These are phyloP conservation scores for Agrocybe pediades DNA, from an alignment of 768 basidiomycete species.

Conservation along the genomic window DNA sequence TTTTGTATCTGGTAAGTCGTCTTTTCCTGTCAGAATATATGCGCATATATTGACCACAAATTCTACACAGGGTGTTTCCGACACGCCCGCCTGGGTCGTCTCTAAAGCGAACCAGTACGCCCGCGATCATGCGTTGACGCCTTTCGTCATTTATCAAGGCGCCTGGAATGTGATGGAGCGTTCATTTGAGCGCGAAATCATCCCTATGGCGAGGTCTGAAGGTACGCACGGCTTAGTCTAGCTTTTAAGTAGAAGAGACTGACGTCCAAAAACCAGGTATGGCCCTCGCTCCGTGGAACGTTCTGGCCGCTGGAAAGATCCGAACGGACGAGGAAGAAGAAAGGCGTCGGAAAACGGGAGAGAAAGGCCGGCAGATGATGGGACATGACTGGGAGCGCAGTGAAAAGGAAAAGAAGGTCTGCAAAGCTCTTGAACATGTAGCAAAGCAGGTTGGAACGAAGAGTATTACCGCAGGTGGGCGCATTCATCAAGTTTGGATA, in stretches of 20 bases:
- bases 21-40: not conserved
- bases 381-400: conserved; percentile 44
- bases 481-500: too few relatives aligned
- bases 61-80: conserved; percentile 34
- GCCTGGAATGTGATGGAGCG: conserved; percentile 43
- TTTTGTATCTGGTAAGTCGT: conserved; percentile 41
- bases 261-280: too few relatives aligned
- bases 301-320: conserved; percentile 44
- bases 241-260: too few relatives aligned
- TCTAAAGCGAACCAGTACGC: conserved; percentile 51
- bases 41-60: not conserved
- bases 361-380: conserved; percentile 38
- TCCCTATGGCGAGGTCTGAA: conserved; percentile 44
- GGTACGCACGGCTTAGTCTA: too few relatives aligned
- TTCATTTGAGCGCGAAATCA: conserved; percentile 55
- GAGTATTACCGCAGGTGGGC: conserved; percentile 46
- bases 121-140: conserved; percentile 45
- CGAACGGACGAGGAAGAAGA: conserved; percentile 51
- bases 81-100: conserved; percentile 52
- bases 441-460: conserved; percentile 51
- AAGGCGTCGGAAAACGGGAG: conserved; percentile 27
- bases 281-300: conserved; percentile 37
- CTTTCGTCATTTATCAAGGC: conserved; percentile 58
- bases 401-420: conserved; percentile 43
- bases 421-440: conserved; percentile 48